Base-by-base conservation (phyloP, 2,329 filamentous ascomycete species). In the Ciborinia camelliae region DNA sequence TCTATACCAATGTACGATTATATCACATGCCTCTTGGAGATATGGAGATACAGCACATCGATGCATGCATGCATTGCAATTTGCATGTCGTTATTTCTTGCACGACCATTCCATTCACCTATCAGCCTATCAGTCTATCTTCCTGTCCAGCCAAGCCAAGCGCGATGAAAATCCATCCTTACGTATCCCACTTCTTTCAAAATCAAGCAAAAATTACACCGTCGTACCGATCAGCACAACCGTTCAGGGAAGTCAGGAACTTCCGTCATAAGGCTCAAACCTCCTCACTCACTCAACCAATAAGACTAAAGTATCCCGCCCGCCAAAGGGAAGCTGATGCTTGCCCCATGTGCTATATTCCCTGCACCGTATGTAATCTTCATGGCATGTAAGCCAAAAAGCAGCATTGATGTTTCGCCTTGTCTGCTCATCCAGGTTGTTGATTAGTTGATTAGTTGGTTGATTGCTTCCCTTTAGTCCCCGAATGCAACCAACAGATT, bases 211-310 rank as follows among this genome's bases (percentile, higher is more conserved):
- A 32, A 32, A n/a, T 30, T 18, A 57, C 26, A 23, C 53, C 53
- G 26, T 32, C 37, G 58, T 26, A 45, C 28, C 48, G 60, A 62
- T 62, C 60, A 62, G 60, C 60, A 62, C 18, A 62, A 51, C 28
- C 18, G 37, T 52, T 50, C 60, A 35, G 18, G 60, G 60, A 54
- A 62, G 48, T 45, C 60, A 62, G 60, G 48, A 54, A 62, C 37
- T 52, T 62, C 39, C 60, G 50, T 62, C 60, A 55, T 62, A 62
- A 62, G 60, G 60, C 60, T 55, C 50, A 52, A 35, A 37, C 32
- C 57, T 60, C 23, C 47, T 55, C 35, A 30, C 7, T 5, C 15
- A n/a, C 28, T 9, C 50, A 55, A 7, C 60, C 60, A 62, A 62
- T 55, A 12, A 45, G 20, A 5, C 7, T 20, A 23, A 14, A 9